These are phyloP conservation scores for Fusarium aywerte DNA, from an alignment of 2,329 filamentous ascomycete species.

Conservation along the genomic window DNA sequence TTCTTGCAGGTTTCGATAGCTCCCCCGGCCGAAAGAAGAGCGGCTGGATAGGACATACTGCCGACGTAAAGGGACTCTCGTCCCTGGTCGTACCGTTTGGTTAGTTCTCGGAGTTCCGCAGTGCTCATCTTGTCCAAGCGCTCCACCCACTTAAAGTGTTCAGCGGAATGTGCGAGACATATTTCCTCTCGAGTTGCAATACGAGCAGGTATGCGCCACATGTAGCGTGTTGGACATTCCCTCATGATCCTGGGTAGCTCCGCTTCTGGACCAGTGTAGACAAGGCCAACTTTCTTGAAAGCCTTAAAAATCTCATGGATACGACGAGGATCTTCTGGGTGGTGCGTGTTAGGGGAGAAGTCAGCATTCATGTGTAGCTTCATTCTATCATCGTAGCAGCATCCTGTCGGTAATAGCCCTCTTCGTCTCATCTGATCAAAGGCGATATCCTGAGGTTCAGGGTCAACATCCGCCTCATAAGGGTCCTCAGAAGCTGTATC, in stretches of 20 bases:
- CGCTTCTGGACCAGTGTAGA: slow-evolving; percentile 70
- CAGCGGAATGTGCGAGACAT: slow-evolving; percentile 78
- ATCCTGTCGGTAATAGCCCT: slow-evolving; percentile 74
- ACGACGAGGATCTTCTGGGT: slow-evolving; percentile 92
- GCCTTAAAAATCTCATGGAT: slow-evolving; percentile 94
- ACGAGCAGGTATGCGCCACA: slow-evolving; percentile 82
- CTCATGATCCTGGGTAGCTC: slow-evolving; percentile 64
- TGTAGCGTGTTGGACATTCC: slow-evolving; percentile 67
- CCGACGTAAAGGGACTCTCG: slow-evolving; percentile 87
- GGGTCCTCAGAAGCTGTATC: slow-evolving; percentile 51
- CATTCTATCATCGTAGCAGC: slow-evolving; percentile 95
- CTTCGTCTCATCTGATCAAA: slow-evolving; percentile 55
- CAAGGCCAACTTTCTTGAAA: slow-evolving; percentile 82
- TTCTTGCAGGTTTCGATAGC: slow-evolving; percentile 96
- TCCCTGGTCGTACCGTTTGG: slow-evolving; percentile 68
- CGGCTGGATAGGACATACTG: slow-evolving; percentile 81
- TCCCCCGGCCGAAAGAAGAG: slow-evolving; percentile 86
- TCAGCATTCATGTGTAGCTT: slow-evolving; percentile 91
- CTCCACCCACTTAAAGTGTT: slow-evolving; percentile 83
- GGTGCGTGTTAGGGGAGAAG: slow-evolving; percentile 77
- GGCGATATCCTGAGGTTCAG: slow-evolving; percentile 53
- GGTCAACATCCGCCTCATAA: slow-evolving; percentile 51
- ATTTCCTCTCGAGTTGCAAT: slow-evolving; percentile 84
- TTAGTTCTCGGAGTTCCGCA: slow-evolving; percentile 75
- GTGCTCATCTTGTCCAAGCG: slow-evolving; percentile 64